These are phyloP conservation scores for Fusarium piperis DNA, from an alignment of 2,329 filamentous ascomycete species.

Conservation along the genomic window DNA sequence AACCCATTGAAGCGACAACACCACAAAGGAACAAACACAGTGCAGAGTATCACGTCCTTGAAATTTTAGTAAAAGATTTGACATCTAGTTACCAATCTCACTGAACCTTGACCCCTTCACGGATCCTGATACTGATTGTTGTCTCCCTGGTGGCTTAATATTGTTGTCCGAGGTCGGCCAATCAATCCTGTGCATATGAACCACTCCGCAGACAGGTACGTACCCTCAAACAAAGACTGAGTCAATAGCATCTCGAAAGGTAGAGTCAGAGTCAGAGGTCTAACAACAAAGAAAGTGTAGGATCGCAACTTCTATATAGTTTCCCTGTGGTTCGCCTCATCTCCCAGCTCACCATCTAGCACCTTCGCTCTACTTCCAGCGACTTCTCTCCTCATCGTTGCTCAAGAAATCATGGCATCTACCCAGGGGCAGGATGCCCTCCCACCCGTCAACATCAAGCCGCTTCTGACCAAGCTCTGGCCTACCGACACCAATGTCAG, in stretches of 20 bases:
- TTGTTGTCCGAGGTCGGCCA: slow-evolving; percentile 30
- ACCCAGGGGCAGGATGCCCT: slow-evolving; percentile 44
- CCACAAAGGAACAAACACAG: neutral
- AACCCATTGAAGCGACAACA: neutral
- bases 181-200: slow-evolving; percentile 28
- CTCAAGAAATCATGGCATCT: slow-evolving; percentile 43
- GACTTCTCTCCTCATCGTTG: neutral
- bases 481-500: slow-evolving; percentile 66
- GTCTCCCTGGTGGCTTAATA: neutral
- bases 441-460: slow-evolving; percentile 68
- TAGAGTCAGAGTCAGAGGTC: slow-evolving; percentile 17
- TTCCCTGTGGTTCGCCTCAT: neutral
- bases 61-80: neutral
- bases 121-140: neutral
- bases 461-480: slow-evolving; percentile 78
- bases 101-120: neutral
- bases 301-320: neutral
- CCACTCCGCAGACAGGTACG: slow-evolving; percentile 33
- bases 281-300: slow-evolving; percentile 16
- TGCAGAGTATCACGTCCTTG: neutral
- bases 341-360: neutral
- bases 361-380: neutral
- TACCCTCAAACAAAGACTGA: slow-evolving; percentile 29
- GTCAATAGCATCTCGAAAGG: slow-evolving; percentile 37
- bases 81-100: neutral